These are phyloP conservation scores for Sphaerulina vaccinii DNA, from an alignment of 2,329 filamentous ascomycete species.

Conservation along the genomic window DNA sequence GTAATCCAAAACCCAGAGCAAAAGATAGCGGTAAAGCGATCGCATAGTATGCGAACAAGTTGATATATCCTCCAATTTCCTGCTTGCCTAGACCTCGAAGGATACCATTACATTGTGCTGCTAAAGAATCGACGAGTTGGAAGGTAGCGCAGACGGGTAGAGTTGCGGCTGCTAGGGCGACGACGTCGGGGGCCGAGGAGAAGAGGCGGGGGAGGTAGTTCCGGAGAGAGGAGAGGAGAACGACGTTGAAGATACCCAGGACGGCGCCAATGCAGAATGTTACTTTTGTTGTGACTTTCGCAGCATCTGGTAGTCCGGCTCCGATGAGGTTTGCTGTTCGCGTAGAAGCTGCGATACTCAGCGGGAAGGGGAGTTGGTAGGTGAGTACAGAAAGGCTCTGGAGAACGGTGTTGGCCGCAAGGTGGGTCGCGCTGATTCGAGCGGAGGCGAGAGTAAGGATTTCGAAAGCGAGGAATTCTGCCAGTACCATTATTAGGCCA, in stretches of 20 bases:
- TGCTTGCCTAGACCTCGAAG: conserved; percentile 85
- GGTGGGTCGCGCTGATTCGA: conserved; percentile 72
- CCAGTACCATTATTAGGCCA: conserved; percentile 89
- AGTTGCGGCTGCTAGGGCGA: conserved; percentile 63
- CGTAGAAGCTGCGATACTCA: conserved; percentile 84
- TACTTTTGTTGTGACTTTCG: conserved; percentile 77
- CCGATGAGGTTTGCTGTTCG: conserved; percentile 91
- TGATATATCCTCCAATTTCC: conserved; percentile 84
- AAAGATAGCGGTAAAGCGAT: conserved; percentile 83
- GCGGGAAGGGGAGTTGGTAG: conserved; percentile 89
- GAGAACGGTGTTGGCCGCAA: conserved; percentile 86
- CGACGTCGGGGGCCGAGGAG: conserved; percentile 65
- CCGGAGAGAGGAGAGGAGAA: conserved; percentile 66
- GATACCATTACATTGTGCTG: conserved; percentile 77
- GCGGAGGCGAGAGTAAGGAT: conserved; percentile 80
- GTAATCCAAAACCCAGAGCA: conserved; percentile 70
- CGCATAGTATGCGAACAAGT: conserved; percentile 80
- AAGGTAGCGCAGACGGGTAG: conserved; percentile 83
- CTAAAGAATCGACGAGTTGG: conserved; percentile 83
- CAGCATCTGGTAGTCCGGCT: conserved; percentile 75
- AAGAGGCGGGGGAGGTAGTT: conserved; percentile 74
- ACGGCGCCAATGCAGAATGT: conserved; percentile 64
- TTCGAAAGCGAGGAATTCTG: conserved; percentile 85
- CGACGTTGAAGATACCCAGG: conserved; percentile 77
- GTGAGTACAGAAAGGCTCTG: conserved; percentile 75